Percentiles rank a stretch among this genome's conserved stretches.
Evolutionary conservation across 305 asterid genomes (phyloP).

Genomic region (Plantago coronopus): DNA sequence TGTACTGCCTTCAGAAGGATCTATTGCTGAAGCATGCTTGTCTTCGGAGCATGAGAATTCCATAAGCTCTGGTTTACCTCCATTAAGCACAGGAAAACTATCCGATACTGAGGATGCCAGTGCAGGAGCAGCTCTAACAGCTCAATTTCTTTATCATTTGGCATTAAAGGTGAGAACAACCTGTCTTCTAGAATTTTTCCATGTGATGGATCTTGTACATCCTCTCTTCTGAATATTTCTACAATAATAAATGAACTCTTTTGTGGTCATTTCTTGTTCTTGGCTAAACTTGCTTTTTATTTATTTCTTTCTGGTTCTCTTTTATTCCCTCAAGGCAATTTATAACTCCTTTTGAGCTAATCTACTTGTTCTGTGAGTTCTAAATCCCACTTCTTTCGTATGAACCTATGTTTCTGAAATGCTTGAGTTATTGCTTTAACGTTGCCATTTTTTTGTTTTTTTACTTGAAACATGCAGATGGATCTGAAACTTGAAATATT

Average conservation of each 20-base stretch:
- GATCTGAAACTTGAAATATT: constrained; percentile 95
- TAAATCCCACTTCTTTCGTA: neutral
- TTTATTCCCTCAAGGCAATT: too few relatives aligned
- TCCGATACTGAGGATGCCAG: constrained; percentile 69
- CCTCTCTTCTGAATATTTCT: constrained; percentile 1
- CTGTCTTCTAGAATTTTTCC: constrained; percentile 20
- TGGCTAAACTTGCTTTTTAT: constrained; percentile 10
- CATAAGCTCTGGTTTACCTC: constrained; percentile 85
- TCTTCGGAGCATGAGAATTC: constrained; percentile 72
- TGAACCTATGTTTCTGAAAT: neutral
- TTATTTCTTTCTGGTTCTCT: neutral
- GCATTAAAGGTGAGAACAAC: constrained; percentile 63
- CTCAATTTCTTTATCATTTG: constrained; percentile 90
- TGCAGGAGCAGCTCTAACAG: constrained; percentile 82
- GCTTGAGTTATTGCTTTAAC: constrained; percentile 13
- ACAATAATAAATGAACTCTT: constrained; percentile 6
- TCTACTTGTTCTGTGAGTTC: neutral
- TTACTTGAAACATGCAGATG: constrained; percentile 66
- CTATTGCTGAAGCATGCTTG: constrained; percentile 75
- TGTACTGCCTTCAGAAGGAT: constrained; percentile 97
- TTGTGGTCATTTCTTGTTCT: constrained; percentile 12
- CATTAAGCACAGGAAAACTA: constrained; percentile 63
- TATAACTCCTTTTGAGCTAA: constrained; percentile 6
- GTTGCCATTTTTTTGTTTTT: constrained; percentile 18
- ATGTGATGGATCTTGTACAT: constrained; percentile 17